Conservation (phyloP, 495 filamentous ascomycete species). For the Penicillium alfredii region DNA sequence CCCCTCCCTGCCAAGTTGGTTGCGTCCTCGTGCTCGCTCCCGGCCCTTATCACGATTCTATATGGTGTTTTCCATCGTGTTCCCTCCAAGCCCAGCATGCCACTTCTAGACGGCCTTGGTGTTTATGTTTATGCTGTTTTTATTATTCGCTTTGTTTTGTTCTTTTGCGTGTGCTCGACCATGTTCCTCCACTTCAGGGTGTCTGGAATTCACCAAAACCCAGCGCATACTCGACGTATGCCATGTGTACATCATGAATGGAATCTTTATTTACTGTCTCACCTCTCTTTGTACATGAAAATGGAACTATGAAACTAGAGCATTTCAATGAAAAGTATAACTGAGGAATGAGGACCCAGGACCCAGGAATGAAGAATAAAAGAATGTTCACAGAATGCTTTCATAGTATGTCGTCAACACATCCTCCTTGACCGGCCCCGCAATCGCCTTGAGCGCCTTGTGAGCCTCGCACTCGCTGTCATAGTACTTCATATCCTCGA, state of each 20-base stretch:
- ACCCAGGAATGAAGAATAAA: background rate
- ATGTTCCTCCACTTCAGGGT: too few relatives aligned
- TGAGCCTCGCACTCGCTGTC: conserved; percentile 60
- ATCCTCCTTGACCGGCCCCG: conserved; percentile 31
- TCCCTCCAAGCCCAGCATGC: conserved; percentile 9
- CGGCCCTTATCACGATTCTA: conserved; percentile 4
- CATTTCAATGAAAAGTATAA: too few relatives aligned
- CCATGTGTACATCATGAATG: conserved; percentile 31
- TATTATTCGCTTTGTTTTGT: conserved; percentile 2
- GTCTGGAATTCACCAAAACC: too few relatives aligned
- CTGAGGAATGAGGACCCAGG: too few relatives aligned
- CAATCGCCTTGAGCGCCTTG: conserved; percentile 49
- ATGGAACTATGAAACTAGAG: too few relatives aligned
- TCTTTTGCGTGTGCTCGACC: background rate
- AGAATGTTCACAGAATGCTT: conserved; percentile 28
- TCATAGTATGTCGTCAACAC: conserved; percentile 48
- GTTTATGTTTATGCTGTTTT: conserved; percentile 9
- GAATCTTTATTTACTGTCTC: too few relatives aligned
- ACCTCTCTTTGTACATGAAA: too few relatives aligned
- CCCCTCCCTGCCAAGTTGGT: too few relatives aligned
- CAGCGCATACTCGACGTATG: conserved; percentile 16
- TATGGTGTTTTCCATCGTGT: conserved; percentile 7
- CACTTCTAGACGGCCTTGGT: conserved; percentile 12
- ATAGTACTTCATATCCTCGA: conserved; percentile 68
- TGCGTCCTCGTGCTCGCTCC: conserved; percentile 2